These are phyloP conservation scores for Diddensiella santjacobensis DNA, from an alignment of 805 yeast species.

Conservation along the genomic window DNA sequence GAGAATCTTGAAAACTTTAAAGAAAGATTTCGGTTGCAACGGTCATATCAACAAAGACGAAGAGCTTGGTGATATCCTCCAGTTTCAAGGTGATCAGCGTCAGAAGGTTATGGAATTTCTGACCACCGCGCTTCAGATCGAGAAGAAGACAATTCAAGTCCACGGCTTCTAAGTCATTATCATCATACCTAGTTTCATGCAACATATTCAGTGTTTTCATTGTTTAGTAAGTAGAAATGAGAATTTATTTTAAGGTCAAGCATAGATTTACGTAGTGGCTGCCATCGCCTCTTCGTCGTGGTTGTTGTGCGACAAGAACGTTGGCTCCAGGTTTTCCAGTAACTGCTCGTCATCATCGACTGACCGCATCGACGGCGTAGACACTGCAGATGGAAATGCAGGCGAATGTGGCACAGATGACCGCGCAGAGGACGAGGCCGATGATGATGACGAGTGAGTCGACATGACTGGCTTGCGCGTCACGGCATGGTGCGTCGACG, in stretches of 20 bases:
- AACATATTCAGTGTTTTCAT: neutral
- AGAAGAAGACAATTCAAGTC: slow-evolving; percentile 94
- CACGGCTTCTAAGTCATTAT: slow-evolving; percentile 93
- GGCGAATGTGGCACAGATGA: neutral
- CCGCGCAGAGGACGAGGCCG: neutral
- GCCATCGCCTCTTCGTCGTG: neutral
- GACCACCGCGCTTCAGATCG: slow-evolving; percentile 78
- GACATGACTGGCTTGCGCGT: slow-evolving; percentile 5
- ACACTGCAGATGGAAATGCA: neutral
- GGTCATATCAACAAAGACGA: slow-evolving; percentile 97
- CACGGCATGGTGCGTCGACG: slow-evolving; percentile 1
- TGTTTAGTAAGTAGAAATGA: neutral
- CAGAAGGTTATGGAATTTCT: slow-evolving; percentile 91
- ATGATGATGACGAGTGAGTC: slow-evolving; percentile 8
- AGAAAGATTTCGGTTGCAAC: slow-evolving; percentile 98
- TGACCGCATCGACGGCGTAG: neutral
- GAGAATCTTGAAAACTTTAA: slow-evolving; percentile 86
- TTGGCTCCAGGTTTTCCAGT: neutral
- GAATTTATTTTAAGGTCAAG: neutral
- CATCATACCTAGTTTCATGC: too few species aligned
- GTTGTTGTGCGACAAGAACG: neutral
- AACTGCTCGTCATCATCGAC: neutral
- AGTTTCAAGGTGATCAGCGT: slow-evolving; percentile 98
- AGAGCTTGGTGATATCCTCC: slow-evolving; percentile 94
- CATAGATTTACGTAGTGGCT: neutral